A percentile compares a stretch with the other conserved stretches of the same genome.
Evolutionary conservation across 768 basidiomycete genomes (phyloP).

Genomic region (Rhodotorula diobovata): DNA sequence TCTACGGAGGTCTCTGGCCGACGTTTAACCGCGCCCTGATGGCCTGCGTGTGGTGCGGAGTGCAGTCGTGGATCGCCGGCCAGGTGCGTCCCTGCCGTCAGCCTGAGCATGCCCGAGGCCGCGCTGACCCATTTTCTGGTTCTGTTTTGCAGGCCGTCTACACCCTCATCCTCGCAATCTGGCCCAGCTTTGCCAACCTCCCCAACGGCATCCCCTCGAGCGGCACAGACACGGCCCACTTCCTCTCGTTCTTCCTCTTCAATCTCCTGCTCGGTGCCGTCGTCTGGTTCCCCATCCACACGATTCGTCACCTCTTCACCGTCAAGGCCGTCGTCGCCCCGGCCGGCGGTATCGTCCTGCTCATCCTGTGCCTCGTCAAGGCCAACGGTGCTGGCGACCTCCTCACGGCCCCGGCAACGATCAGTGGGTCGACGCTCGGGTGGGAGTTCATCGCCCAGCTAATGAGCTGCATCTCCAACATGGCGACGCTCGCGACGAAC

Average conservation of each 20-base stretch:
- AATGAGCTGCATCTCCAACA: slow-evolving; percentile 73
- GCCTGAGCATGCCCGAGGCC: too few relatives aligned
- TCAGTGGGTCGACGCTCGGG: slow-evolving; percentile 64
- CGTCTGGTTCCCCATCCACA: slow-evolving; percentile 63
- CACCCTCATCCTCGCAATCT: slow-evolving; percentile 70
- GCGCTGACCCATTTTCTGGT: too few relatives aligned
- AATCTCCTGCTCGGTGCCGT: slow-evolving; percentile 68
- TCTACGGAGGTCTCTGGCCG: slow-evolving; percentile 56
- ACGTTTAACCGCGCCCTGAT: slow-evolving; percentile 39
- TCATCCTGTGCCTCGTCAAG: slow-evolving; percentile 68
- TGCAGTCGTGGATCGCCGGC: slow-evolving; percentile 68
- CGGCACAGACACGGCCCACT: slow-evolving; percentile 69
- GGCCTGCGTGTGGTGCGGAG: slow-evolving; percentile 45
- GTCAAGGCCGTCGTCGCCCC: slow-evolving; percentile 70
- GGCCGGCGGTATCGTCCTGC: slow-evolving; percentile 64
- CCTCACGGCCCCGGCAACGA: slow-evolving; percentile 59
- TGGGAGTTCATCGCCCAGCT: slow-evolving; percentile 71
- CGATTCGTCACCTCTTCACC: slow-evolving; percentile 75
- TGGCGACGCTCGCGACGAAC: not conserved
- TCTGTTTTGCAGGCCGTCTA: slow-evolving; percentile 55
- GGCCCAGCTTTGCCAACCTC: slow-evolving; percentile 56
- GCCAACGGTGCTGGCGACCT: slow-evolving; percentile 74
- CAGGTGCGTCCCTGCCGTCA: slow-evolving; percentile 23
- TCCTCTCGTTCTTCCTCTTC: slow-evolving; percentile 79
- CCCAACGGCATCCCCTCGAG: slow-evolving; percentile 67